A percentile compares a stretch with the other conserved stretches of the same genome.
Conservation (phyloP, 2,329 filamentous ascomycete species). For the Colletotrichum plurivorum region DNA sequence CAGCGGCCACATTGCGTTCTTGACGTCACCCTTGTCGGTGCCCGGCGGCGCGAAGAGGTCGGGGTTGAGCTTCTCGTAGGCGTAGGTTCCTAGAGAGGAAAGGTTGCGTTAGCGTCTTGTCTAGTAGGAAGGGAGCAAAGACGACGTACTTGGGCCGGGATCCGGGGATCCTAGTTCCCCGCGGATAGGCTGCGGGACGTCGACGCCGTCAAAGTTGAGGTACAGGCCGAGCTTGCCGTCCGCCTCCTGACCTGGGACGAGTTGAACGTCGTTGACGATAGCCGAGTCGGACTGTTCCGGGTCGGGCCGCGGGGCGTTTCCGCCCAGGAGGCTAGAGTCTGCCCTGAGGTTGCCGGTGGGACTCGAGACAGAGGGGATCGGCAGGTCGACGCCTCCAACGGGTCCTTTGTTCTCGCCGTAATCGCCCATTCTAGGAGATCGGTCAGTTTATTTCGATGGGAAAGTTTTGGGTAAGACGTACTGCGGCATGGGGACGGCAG, state of each 20-base stretch:
- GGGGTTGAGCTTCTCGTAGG: conserved; percentile 67
- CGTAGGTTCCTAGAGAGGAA: conserved; percentile 42
- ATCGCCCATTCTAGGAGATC: conserved; percentile 53
- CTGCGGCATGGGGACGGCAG: conserved; percentile 29
- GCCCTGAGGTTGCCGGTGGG: conserved; percentile 58
- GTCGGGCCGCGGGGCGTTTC: conserved; percentile 53
- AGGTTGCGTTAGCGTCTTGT: conserved; percentile 9
- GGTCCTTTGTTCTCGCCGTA: conserved; percentile 59
- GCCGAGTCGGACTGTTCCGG: conserved; percentile 53
- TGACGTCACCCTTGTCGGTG: conserved; percentile 64
- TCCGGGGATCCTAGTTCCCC: conserved; percentile 64
- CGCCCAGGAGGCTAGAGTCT: conserved; percentile 55
- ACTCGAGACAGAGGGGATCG: conserved; percentile 54
- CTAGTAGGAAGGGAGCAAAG: neutral
- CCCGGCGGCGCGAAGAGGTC: conserved; percentile 68
- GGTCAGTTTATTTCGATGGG: no score
- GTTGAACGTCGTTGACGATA: conserved; percentile 53
- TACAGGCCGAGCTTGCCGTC: conserved; percentile 64
- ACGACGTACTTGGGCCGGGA: conserved; percentile 63
- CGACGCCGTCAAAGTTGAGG: conserved; percentile 66
- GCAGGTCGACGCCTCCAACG: conserved; percentile 57
- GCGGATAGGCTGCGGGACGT: conserved; percentile 69
- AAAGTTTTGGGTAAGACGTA: neutral
- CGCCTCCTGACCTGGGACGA: conserved; percentile 65
- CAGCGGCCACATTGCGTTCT: conserved; percentile 68